phyloP scores from a whole-genome alignment of 345 rosid species.

The Sisymbrium altissimum region DNA sequence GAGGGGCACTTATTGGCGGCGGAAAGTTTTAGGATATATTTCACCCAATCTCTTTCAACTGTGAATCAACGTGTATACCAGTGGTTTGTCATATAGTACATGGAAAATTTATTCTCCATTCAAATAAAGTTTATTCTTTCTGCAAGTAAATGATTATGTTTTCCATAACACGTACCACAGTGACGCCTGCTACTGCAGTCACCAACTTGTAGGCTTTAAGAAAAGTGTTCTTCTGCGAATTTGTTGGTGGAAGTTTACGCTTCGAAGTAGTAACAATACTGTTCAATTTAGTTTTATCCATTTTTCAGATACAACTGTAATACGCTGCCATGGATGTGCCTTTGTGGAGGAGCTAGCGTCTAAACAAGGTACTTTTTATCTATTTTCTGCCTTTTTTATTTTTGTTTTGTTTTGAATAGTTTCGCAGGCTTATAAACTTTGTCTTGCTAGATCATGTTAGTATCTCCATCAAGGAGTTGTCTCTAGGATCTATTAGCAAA shows the following conservation, averaged over 20 bases:
- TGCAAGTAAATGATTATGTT: conserved; percentile 3
- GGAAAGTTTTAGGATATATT: conserved; percentile 33
- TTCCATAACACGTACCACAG: neutral
- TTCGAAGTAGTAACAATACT: neutral
- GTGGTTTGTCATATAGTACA: conserved; percentile 23
- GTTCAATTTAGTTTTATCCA: conserved; percentile 1
- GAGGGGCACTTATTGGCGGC: conserved; percentile 48
- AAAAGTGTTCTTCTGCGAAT: neutral
- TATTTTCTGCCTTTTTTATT: too few relatives aligned
- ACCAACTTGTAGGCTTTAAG: conserved; percentile 13
- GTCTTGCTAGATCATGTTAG: neutral
- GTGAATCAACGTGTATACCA: conserved; percentile 25
- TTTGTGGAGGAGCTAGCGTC: conserved; percentile 10
- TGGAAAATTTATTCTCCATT: neutral
- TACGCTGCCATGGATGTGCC: neutral
- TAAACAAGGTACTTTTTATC: conserved; percentile 16
- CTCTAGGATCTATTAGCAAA: neutral
- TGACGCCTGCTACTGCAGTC: neutral
- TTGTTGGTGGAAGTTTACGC: conserved; percentile 2
- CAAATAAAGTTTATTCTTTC: conserved; percentile 10
- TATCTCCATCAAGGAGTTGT: too few relatives aligned
- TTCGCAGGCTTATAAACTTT: too few relatives aligned
- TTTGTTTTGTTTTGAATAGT: too few relatives aligned
- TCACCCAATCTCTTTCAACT: conserved; percentile 25
- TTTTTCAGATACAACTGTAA: conserved; percentile 5